These are phyloP conservation scores for Aspergillus asperescens DNA, from an alignment of 495 filamentous ascomycete genomes.

Conservation along the genomic window DNA sequence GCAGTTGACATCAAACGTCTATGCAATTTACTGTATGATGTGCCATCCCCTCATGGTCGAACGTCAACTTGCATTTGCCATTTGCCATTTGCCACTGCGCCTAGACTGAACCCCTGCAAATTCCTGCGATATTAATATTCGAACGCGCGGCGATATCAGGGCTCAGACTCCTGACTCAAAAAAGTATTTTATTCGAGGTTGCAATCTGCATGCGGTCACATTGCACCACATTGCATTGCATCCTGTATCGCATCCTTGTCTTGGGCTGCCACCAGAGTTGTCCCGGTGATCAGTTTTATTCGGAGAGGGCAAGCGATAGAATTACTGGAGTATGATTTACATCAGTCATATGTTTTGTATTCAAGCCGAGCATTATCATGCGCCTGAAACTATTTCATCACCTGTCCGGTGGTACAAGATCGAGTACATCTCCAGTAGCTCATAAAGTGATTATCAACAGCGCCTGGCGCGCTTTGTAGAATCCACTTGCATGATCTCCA, in stretches of 20 bases:
- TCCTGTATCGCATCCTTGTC: background rate
- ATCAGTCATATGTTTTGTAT: background rate
- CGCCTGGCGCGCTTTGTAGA: background rate
- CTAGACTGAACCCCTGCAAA: background rate
- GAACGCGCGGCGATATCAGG: background rate
- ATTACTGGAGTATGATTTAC: background rate
- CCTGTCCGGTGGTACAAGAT: background rate
- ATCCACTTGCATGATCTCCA: background rate
- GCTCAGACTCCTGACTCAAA: background rate
- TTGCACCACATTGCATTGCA: background rate
- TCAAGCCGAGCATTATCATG: background rate
- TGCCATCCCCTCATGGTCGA: no score
- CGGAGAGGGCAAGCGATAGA: no score
- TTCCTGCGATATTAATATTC: background rate
- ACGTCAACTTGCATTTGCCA: no score
- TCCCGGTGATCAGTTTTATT: background rate
- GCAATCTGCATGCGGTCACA: conserved; percentile 1
- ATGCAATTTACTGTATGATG: no score
- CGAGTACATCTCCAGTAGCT: background rate
- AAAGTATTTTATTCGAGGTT: background rate
- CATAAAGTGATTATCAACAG: background rate
- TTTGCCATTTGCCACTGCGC: background rate
- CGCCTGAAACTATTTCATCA: background rate
- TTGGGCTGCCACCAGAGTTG: background rate
- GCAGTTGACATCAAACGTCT: no score